Evolutionary conservation across 805 yeast species (phyloP).

Genomic region (Zygosaccharomyces rouxii): DNA sequence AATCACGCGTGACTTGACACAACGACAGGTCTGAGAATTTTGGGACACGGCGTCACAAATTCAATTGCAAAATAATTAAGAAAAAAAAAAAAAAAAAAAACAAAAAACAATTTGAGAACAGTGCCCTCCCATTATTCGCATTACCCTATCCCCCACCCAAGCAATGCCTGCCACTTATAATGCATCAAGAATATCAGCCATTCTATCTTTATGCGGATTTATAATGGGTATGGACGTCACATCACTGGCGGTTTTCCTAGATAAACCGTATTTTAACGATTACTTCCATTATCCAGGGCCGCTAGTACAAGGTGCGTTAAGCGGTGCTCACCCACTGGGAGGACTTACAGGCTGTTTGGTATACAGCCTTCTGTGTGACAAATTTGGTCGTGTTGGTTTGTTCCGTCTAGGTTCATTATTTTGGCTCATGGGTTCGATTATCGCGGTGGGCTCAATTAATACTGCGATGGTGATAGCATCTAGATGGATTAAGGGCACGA

Average conservation of each 20-base stretch:
- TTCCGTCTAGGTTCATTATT: constrained; percentile 50
- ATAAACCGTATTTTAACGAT: constrained; percentile 42
- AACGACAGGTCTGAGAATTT: not conserved
- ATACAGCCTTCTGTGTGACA: constrained; percentile 49
- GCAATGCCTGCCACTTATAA: constrained; percentile 35
- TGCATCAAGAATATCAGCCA: constrained; percentile 48
- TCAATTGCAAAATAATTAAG: not conserved
- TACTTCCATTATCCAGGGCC: constrained; percentile 55
- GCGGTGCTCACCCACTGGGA: constrained; percentile 74
- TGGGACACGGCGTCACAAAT: constrained; percentile 4
- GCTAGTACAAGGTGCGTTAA: constrained; percentile 63
- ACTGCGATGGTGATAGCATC: constrained; percentile 47
- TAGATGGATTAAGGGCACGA: constrained; percentile 48
- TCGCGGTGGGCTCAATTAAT: constrained; percentile 31
- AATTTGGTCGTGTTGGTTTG: constrained; percentile 51
- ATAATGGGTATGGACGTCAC: constrained; percentile 78
- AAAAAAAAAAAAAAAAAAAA: not conserved
- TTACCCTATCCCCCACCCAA: not conserved
- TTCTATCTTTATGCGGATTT: constrained; percentile 64
- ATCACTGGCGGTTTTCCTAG: constrained; percentile 67
- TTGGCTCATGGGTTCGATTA: constrained; percentile 53
- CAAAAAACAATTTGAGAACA: not conserved
- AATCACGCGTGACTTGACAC: not conserved
- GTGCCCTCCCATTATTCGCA: not conserved
- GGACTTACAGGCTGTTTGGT: constrained; percentile 55